phyloP scores from a whole-genome alignment of 768 basidiomycete species.

The Rhizopogon rudus region DNA sequence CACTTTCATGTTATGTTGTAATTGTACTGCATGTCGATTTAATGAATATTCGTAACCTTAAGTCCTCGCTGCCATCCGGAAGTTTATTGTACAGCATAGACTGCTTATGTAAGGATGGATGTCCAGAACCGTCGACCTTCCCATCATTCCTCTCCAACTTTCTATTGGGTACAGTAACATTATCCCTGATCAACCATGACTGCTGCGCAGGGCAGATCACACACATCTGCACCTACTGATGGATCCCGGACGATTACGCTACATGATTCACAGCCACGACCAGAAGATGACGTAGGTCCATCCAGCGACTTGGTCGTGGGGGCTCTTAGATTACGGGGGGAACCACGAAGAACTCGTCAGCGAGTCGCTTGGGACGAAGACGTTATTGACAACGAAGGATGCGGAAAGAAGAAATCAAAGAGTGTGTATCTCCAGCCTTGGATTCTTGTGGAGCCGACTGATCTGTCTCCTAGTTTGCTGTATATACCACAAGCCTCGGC shows the following conservation, averaged over 20 bases:
- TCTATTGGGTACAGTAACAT: neutral
- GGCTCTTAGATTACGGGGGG: constrained; percentile 58
- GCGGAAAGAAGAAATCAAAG: constrained; percentile 89
- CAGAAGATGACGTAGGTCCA: constrained; percentile 21
- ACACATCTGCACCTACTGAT: constrained; percentile 41
- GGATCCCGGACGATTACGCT: constrained; percentile 54
- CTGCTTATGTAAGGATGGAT: neutral
- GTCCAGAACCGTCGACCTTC: neutral
- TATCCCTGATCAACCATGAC: constrained; percentile 12
- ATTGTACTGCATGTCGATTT: constrained; percentile 14
- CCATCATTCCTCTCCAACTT: neutral
- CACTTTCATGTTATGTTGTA: constrained; percentile 18
- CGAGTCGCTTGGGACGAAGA: constrained; percentile 81
- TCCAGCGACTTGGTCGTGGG: constrained; percentile 32
- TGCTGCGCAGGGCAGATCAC: constrained; percentile 24
- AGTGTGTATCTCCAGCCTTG: constrained; percentile 46
- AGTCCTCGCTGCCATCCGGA: neutral
- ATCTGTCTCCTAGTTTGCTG: constrained; percentile 70
- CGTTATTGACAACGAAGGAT: constrained; percentile 87
- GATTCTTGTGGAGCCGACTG: neutral
- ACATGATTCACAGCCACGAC: constrained; percentile 29
- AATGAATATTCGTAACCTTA: constrained; percentile 4
- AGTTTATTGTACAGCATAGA: neutral
- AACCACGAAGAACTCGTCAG: constrained; percentile 37
- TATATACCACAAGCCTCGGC: constrained; percentile 82